A percentile compares a stretch with the other conserved stretches of the same genome.
These are phyloP conservation scores for Trypanosoma brucei DNA, from an alignment of 208 protist species.

Conservation along the genomic window DNA sequence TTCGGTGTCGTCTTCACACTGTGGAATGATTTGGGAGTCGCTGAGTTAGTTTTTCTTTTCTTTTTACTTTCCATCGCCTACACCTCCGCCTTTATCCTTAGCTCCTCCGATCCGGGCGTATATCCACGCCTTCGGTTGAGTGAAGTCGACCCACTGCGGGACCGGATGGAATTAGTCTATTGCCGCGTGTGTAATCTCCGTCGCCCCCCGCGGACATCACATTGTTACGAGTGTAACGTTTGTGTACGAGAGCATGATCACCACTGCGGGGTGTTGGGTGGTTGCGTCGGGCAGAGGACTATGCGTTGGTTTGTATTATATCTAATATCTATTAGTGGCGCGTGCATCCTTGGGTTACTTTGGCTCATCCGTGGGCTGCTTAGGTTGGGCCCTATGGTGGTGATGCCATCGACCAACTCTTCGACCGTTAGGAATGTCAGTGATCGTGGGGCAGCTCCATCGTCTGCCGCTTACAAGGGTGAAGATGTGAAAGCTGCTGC, in stretches of 20 bases:
- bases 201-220: constrained; percentile 49
- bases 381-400: neutral
- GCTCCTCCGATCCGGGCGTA: constrained; percentile 51
- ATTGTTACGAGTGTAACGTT: constrained; percentile 78
- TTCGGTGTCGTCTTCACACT: constrained; percentile 45
- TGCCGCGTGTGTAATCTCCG: constrained; percentile 57
- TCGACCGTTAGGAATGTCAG: no score
- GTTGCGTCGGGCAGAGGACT: constrained; percentile 69
- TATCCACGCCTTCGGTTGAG: constrained; percentile 48
- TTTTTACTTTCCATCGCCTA: constrained; percentile 40
- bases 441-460: no score
- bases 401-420: neutral
- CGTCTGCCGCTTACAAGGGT: neutral
- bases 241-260: constrained; percentile 84
- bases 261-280: constrained; percentile 72
- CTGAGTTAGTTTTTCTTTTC: constrained; percentile 36
- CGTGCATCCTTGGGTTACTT: constrained; percentile 30
- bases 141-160: constrained; percentile 56
- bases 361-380: constrained; percentile 30
- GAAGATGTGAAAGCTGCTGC: neutral
- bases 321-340: constrained; percentile 29
- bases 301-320: constrained; percentile 78
- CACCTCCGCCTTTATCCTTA: constrained; percentile 42
- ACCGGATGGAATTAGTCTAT: constrained; percentile 27
- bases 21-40: constrained; percentile 34